Conservation (phyloP, 192 early-diverging fungal species). For the Rhizophlyctis rosea region DNA sequence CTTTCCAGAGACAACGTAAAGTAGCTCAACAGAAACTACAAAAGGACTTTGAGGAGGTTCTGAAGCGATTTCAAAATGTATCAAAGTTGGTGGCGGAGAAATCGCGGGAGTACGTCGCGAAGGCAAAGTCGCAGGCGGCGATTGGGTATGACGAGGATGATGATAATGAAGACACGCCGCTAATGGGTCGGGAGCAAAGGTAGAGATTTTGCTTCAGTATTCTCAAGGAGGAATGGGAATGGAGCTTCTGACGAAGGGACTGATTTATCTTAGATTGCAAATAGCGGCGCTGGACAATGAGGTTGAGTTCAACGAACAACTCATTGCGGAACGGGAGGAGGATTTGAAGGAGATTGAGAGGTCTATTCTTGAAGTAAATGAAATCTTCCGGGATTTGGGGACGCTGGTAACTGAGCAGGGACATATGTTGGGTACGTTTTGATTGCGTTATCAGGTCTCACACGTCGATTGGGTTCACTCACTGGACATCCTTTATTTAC, state of each 20-base stretch:
- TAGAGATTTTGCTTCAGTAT: background rate
- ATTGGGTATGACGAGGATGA: background rate
- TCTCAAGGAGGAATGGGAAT: background rate
- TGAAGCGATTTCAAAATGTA: slow-evolving; percentile 84
- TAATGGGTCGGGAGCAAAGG: background rate
- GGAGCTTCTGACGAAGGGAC: background rate
- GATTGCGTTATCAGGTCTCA: background rate
- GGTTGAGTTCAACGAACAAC: slow-evolving; percentile 87
- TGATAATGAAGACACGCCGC: background rate
- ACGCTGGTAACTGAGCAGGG: slow-evolving; percentile 98
- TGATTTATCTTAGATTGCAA: slow-evolving; percentile 13
- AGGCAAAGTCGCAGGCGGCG: slow-evolving; percentile 49
- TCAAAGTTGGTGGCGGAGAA: slow-evolving; percentile 80
- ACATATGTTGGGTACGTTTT: slow-evolving; percentile 72
- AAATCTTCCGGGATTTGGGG: slow-evolving; percentile 94
- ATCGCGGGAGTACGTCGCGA: slow-evolving; percentile 79
- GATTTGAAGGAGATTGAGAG: slow-evolving; percentile 91
- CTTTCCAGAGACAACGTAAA: slow-evolving; percentile 66
- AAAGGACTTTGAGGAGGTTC: slow-evolving; percentile 90
- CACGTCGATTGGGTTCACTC: slow-evolving; percentile 2
- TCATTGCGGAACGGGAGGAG: slow-evolving; percentile 91
- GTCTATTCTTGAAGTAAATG: slow-evolving; percentile 91
- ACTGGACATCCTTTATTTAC: background rate
- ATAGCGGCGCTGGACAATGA: slow-evolving; percentile 83
- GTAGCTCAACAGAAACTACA: slow-evolving; percentile 90